Base-by-base conservation (phyloP, 192 early-diverging fungal genomes). In the Chytriomyces hyalinus region DNA sequence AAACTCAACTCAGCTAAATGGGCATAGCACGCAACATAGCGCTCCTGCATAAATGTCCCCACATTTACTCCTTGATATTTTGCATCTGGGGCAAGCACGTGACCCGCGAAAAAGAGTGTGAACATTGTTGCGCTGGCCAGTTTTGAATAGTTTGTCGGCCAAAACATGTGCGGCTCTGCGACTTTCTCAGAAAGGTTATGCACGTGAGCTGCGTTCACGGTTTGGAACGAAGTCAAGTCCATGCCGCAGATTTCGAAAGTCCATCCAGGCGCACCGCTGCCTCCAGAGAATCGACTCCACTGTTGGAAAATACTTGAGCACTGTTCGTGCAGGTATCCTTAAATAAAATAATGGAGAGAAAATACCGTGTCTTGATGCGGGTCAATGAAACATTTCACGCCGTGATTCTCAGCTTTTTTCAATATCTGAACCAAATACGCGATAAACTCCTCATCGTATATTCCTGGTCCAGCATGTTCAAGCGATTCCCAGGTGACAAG, bases 91-190 rank as follows among this genome's bases (percentile, higher is more conserved):
- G 92, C 92, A 85, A 94, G 93, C 7, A 86, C 89, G 28, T 91
- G 84, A 11, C 93, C 93, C 5, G 70, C 87, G 65, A 91, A 94
- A 73, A 94, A 94, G 5, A 94, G 76, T 0, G 94, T 93, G 71
- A 95, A 94, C 93, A 95, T 94, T 5, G 93, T 94, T 24, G 91
- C 87, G 20, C 87, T 88, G 6, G 93, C 94, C 15, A 94, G 84
- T 75, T 95, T 95, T 7, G 90, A 91, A 74, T 95, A 94, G 82
- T 95, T 95, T 61, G 94, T 95, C 0, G 94, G 93, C 93, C 94
- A 95, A 7, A 91, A 86, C 87, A 89, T 88, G 28, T 87, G 85
- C 11, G 76, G 77, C 48, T 60, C 78, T 47, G 47, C 69, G 70
- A 46, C 70, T 6, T n/a, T 44, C 17, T 77, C 75, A 53, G 88